These are phyloP conservation scores for Geranium brycei DNA, from an alignment of 345 rosid species.

Conservation along the genomic window DNA sequence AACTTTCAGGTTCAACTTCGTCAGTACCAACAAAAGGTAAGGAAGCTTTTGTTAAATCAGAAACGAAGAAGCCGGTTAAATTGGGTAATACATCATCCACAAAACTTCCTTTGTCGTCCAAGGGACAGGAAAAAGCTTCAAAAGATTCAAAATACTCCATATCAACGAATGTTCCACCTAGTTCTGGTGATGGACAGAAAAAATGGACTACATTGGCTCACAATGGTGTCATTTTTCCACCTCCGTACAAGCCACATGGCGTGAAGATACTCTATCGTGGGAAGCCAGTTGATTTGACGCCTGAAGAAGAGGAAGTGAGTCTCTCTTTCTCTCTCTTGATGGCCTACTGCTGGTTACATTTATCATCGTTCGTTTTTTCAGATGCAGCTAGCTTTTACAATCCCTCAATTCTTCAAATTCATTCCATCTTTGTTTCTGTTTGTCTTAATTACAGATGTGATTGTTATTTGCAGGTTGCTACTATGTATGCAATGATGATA, in stretches of 20 bases:
- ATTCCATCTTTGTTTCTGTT: slow-evolving; percentile 1
- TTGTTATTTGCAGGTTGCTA: slow-evolving; percentile 58
- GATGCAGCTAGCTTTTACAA: background rate
- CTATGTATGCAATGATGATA: slow-evolving; percentile 71
- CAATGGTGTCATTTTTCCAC: slow-evolving; percentile 91
- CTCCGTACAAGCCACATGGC: slow-evolving; percentile 77
- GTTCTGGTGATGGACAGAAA: slow-evolving; percentile 88
- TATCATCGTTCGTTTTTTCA: slow-evolving; percentile 4
- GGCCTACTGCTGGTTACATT: background rate
- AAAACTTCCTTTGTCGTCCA: slow-evolving; percentile 15
- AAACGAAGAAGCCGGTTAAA: slow-evolving; percentile 37
- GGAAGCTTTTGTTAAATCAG: slow-evolving; percentile 36
- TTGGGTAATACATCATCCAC: slow-evolving; percentile 30
- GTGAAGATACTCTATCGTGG: slow-evolving; percentile 77
- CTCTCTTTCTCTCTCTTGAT: background rate
- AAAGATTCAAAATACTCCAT: slow-evolving; percentile 48
- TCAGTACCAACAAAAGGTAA: slow-evolving; percentile 31
- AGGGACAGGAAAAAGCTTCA: slow-evolving; percentile 15
- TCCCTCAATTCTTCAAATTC: background rate
- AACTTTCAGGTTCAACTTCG: slow-evolving; percentile 28
- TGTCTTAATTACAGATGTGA: slow-evolving; percentile 7
- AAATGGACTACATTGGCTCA: slow-evolving; percentile 96
- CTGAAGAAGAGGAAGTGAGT: slow-evolving; percentile 80
- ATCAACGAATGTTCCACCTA: slow-evolving; percentile 56
- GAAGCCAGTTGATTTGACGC: slow-evolving; percentile 61